Conservation (phyloP, 768 basidiomycete genomes). For the Russula emetica region DNA sequence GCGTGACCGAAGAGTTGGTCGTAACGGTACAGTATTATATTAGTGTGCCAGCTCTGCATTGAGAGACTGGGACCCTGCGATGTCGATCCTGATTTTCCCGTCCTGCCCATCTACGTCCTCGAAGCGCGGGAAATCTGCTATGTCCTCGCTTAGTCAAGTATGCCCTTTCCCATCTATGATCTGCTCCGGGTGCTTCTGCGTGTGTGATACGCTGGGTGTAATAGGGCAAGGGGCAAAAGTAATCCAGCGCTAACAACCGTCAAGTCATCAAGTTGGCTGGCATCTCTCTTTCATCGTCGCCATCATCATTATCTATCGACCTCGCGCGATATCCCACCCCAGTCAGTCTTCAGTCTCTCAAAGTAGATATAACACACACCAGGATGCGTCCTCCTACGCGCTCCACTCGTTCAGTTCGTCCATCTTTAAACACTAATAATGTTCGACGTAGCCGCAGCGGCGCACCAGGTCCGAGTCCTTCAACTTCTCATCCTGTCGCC, state of each 20-base stretch:
- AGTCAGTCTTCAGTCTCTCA: conserved; percentile 5
- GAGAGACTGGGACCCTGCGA: too few relatives aligned
- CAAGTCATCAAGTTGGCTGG: background rate
- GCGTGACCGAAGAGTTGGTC: too few relatives aligned
- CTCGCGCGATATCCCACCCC: conserved; percentile 21
- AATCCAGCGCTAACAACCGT: background rate
- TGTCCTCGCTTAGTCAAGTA: too few relatives aligned
- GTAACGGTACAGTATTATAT: too few relatives aligned
- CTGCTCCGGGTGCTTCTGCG: background rate
- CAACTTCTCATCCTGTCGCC: too few relatives aligned
- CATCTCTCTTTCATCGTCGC: background rate
- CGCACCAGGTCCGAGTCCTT: too few relatives aligned
- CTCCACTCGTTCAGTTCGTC: conserved; percentile 32
- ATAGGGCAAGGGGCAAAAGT: background rate
- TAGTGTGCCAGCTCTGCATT: too few relatives aligned
- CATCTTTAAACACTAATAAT: conserved; percentile 13
- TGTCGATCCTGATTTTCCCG: too few relatives aligned
- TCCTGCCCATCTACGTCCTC: too few relatives aligned
- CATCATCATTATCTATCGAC: background rate
- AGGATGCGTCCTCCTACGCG: conserved; percentile 33
- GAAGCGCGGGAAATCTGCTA: too few relatives aligned
- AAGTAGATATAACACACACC: background rate
- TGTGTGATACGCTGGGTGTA: background rate
- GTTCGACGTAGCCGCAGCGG: background rate
- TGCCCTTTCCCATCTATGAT: too few relatives aligned